A percentile compares a stretch with the other conserved stretches of the same genome.
Conservation (phyloP, 495 filamentous ascomycete species). For the Chaetomidium leptoderma region DNA sequence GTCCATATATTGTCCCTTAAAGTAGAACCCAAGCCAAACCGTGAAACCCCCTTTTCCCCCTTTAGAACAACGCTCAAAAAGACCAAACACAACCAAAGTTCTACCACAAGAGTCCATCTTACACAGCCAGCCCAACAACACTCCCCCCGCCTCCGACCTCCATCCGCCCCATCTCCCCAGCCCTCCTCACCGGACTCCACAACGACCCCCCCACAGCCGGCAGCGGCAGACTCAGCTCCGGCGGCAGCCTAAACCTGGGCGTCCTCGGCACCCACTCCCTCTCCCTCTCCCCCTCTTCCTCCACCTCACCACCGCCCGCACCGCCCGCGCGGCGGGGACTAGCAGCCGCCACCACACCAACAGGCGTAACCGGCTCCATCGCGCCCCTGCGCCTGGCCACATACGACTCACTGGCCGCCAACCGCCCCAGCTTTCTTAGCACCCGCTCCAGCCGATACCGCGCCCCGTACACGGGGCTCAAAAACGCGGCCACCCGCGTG, state of each 20-base stretch:
- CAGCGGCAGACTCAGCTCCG: conserved; percentile 10
- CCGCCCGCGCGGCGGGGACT: not conserved
- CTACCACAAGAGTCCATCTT: not conserved
- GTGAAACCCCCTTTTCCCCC: no score
- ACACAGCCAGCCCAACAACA: conserved; percentile 14
- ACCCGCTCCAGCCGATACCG: conserved; percentile 31
- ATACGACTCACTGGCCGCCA: conserved; percentile 3
- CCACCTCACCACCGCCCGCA: not conserved
- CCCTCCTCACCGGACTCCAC: conserved; percentile 9
- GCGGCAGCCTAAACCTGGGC: conserved; percentile 11
- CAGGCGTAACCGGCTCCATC: conserved; percentile 2
- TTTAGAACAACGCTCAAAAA: no score
- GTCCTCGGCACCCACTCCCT: conserved; percentile 6
- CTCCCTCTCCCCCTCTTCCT: not conserved
- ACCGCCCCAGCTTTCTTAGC: conserved; percentile 25
- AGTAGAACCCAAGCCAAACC: no score
- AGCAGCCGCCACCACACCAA: not conserved
- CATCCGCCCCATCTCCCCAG: conserved; percentile 18
- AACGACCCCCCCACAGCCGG: not conserved
- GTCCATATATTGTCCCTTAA: no score
- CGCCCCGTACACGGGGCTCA: conserved; percentile 37
- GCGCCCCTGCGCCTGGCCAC: not conserved
- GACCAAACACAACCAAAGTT: not conserved
- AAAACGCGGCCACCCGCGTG: conserved; percentile 11
- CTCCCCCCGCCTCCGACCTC: not conserved